Conservation (phyloP, 345 rosid species). For the Melaleuca alternifolia region DNA sequence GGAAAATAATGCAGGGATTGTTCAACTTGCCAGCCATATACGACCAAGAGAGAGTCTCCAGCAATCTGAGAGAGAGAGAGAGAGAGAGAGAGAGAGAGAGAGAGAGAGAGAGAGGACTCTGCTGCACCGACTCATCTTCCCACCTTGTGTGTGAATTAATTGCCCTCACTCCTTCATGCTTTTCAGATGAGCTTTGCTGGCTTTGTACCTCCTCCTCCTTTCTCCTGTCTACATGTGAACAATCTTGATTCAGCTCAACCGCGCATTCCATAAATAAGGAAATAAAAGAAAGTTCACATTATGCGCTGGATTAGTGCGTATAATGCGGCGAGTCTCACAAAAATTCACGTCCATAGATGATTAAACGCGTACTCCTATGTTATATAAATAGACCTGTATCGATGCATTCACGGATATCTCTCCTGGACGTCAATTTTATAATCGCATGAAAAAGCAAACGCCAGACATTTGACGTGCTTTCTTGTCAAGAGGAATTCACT, state of each 20-base stretch:
- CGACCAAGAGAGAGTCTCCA: background rate
- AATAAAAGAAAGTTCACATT: background rate
- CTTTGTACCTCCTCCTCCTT: background rate
- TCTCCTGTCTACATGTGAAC: background rate
- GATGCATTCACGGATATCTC: background rate
- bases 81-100: no score
- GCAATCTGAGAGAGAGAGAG: no score
- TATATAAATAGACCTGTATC: fast-evolving
- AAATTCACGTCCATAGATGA: background rate
- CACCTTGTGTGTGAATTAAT: background rate
- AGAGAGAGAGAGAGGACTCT: background rate
- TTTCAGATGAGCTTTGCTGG: background rate
- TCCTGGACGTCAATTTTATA: background rate
- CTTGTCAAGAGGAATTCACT: background rate
- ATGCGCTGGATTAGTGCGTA: background rate
- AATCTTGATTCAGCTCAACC: background rate
- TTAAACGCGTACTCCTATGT: background rate
- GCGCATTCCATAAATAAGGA: background rate
- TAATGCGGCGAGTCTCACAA: background rate
- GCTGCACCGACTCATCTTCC: background rate
- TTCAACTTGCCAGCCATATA: background rate
- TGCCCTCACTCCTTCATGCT: background rate
- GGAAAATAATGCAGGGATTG: background rate
- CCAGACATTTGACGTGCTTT: background rate
- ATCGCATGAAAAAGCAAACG: background rate